phyloP scores from a whole-genome alignment of 1,284 basidiomycete species.

The Cerrena zonata region DNA sequence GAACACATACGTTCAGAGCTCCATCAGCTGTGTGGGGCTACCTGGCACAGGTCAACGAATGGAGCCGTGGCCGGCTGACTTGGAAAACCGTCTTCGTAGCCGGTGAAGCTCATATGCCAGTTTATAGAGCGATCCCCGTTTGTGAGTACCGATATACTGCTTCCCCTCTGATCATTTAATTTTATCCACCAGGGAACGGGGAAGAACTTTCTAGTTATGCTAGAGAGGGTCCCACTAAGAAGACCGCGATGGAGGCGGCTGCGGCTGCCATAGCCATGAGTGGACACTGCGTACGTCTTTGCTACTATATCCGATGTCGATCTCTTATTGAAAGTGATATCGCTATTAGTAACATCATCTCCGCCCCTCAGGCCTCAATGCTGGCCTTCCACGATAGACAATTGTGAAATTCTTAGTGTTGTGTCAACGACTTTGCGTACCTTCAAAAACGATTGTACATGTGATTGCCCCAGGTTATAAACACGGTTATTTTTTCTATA shows the following conservation, averaged over 20 bases:
- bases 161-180: not conserved
- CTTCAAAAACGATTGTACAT: no score
- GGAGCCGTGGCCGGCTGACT: constrained; percentile 11
- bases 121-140: constrained; percentile 14
- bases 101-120: constrained; percentile 18
- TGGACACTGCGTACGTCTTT: constrained; percentile 1
- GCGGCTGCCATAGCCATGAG: constrained; percentile 1
- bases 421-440: no score
- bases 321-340: not conserved
- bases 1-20: constrained; percentile 12
- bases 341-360: no score
- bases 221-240: constrained; percentile 10
- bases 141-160: constrained; percentile 8
- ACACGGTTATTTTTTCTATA: no score
- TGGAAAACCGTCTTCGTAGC: constrained; percentile 16
- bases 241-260: constrained; percentile 7
- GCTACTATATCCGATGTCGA: not conserved
- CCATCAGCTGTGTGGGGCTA: constrained; percentile 18
- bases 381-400: no score
- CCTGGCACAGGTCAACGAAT: constrained; percentile 24
- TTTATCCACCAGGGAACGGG: not conserved
- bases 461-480: no score
- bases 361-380: no score
- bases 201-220: constrained; percentile 2
- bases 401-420: no score